Percentiles rank a stretch among this genome's conserved stretches.
Evolutionary conservation across 768 basidiomycete genomes (phyloP).

Genomic region (Plicaturopsis crispa): DNA sequence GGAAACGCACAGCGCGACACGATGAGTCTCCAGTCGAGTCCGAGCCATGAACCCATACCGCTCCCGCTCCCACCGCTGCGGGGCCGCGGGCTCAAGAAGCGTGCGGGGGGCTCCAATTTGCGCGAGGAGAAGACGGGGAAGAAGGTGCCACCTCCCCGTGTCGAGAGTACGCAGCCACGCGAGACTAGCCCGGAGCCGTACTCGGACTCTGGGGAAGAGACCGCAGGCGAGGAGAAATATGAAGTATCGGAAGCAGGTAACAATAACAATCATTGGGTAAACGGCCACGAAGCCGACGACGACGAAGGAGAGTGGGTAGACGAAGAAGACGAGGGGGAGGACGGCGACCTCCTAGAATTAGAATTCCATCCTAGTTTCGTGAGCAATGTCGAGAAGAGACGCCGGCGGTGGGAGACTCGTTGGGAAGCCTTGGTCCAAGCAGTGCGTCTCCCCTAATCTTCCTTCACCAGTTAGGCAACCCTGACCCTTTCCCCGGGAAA

Average conservation of each 20-base stretch:
- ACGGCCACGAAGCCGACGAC: constrained; percentile 23
- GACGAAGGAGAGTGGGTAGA: constrained; percentile 63
- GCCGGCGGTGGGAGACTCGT: constrained; percentile 64
- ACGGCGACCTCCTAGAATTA: constrained; percentile 64
- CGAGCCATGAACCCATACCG: constrained; percentile 58
- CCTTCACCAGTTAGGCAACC: constrained; percentile 20
- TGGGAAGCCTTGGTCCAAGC: constrained; percentile 74
- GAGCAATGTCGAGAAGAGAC: constrained; percentile 56
- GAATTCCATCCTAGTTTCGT: constrained; percentile 73
- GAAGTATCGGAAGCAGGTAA: constrained; percentile 26
- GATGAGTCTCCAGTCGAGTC: constrained; percentile 64
- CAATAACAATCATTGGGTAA: no score
- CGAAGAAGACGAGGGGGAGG: constrained; percentile 63
- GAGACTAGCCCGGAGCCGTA: constrained; percentile 77
- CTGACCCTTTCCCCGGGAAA: constrained; percentile 14
- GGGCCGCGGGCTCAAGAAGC: constrained; percentile 37
- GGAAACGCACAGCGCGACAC: constrained; percentile 35
- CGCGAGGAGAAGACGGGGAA: constrained; percentile 22
- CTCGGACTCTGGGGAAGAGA: constrained; percentile 64
- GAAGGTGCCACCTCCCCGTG: constrained; percentile 65
- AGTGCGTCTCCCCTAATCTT: constrained; percentile 31
- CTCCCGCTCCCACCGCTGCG: constrained; percentile 44
- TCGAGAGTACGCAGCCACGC: constrained; percentile 76
- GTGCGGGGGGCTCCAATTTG: constrained; percentile 29
- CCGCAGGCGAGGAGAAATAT: constrained; percentile 14